phyloP scores from a whole-genome alignment of 345 rosid species.

The Gynandropsis gynandra region DNA sequence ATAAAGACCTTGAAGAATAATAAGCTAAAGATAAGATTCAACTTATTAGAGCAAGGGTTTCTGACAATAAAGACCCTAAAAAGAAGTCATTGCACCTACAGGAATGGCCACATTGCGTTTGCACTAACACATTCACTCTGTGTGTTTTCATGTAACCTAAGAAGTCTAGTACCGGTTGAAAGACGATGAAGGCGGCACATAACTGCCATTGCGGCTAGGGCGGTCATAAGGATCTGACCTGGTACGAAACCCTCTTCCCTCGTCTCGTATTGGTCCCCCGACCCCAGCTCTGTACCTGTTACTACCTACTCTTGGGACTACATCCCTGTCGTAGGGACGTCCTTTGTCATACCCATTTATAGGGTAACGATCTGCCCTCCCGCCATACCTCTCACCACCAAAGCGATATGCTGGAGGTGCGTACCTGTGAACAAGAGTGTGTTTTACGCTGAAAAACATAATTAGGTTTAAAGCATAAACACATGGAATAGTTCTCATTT shows the following conservation, averaged over 20 bases:
- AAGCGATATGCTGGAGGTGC: slow-evolving; percentile 65
- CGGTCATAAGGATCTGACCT: slow-evolving; percentile 77
- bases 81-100: too few relatives aligned
- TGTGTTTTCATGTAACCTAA: slow-evolving; percentile 7
- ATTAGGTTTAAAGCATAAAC: not conserved
- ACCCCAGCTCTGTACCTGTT: slow-evolving; percentile 50
- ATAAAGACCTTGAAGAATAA: too few relatives aligned
- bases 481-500: not conserved
- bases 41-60: too few relatives aligned
- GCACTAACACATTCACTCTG: too few relatives aligned
- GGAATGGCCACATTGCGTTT: too few relatives aligned
- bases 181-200: slow-evolving; percentile 41
- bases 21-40: too few relatives aligned
- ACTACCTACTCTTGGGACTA: slow-evolving; percentile 46
- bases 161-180: slow-evolving; percentile 59
- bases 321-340: slow-evolving; percentile 70
- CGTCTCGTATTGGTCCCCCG: slow-evolving; percentile 71
- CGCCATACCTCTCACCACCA: slow-evolving; percentile 52
- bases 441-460: not conserved
- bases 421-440: slow-evolving; percentile 40
- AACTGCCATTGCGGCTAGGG: slow-evolving; percentile 45
- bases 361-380: slow-evolving; percentile 64
- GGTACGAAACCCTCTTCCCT: slow-evolving; percentile 64
- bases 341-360: slow-evolving; percentile 63
- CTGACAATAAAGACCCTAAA: too few relatives aligned